Conservation (phyloP, 768 basidiomycete genomes). For the Dioszegia crocea region DNA sequence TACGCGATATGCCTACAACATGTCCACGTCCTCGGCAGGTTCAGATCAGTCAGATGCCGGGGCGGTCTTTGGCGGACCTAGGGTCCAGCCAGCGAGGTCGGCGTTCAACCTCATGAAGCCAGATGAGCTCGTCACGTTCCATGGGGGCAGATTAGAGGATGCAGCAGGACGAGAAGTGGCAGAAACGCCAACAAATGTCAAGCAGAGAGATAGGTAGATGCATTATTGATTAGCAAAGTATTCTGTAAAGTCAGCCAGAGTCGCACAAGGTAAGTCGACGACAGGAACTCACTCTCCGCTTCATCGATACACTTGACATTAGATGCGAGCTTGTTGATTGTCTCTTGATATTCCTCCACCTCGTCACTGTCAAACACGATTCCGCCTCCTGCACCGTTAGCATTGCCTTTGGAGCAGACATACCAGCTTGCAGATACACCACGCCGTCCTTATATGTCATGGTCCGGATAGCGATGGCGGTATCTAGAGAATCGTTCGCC, state of each 20-base stretch:
- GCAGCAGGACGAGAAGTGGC: slow-evolving; percentile 21
- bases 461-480: slow-evolving; percentile 96
- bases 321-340: slow-evolving; percentile 85
- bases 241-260: slow-evolving; percentile 6
- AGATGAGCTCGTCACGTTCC: slow-evolving; percentile 47
- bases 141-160: slow-evolving; percentile 44
- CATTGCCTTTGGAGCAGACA: background rate
- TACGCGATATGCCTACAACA: slow-evolving; percentile 2
- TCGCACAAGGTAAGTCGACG: background rate
- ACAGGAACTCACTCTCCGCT: slow-evolving; percentile 65
- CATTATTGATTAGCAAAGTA: slow-evolving; percentile 8
- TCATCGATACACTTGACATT: slow-evolving; percentile 79
- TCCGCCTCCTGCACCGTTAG: slow-evolving; percentile 63
- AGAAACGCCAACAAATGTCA: slow-evolving; percentile 12
- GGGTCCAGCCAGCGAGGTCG: background rate
- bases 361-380: slow-evolving; percentile 97
- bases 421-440: slow-evolving; percentile 71
- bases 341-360: slow-evolving; percentile 94
- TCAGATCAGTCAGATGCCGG: slow-evolving; percentile 8
- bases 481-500: slow-evolving; percentile 81
- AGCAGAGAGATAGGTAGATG: slow-evolving; percentile 3
- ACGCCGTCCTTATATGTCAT: slow-evolving; percentile 93
- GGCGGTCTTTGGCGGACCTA: slow-evolving; percentile 7
- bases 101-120: slow-evolving; percentile 35
- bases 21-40: slow-evolving; percentile 6